Evolutionary conservation across 306 rosid genomes (phyloP).

Genomic region (Rosa lucieae): DNA sequence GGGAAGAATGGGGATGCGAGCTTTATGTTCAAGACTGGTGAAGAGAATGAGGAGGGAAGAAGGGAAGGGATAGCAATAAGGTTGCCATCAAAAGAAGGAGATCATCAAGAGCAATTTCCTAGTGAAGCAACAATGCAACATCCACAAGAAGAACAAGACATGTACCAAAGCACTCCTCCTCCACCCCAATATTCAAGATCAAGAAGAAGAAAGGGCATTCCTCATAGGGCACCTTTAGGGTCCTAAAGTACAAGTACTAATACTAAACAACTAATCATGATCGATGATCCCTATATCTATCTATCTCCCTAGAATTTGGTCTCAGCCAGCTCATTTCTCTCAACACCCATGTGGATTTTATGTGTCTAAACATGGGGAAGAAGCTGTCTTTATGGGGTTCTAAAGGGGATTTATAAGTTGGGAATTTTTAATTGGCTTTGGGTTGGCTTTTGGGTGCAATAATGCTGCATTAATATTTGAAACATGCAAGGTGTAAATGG

Average conservation of each 20-base stretch:
- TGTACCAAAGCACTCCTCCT: slow-evolving; percentile 35
- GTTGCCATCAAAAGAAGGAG: slow-evolving; percentile 37
- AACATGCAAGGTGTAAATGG: slow-evolving; percentile 48
- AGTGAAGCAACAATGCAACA: slow-evolving; percentile 37
- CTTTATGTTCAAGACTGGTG: slow-evolving; percentile 46
- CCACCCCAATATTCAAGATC: slow-evolving; percentile 38
- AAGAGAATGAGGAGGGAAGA: slow-evolving; percentile 34
- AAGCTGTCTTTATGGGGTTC: slow-evolving; percentile 40
- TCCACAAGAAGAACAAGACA: slow-evolving; percentile 24
- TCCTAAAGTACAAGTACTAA: slow-evolving; percentile 20
- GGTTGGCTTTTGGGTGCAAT: slow-evolving; percentile 45
- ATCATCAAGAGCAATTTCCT: slow-evolving; percentile 33
- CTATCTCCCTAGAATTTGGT: slow-evolving; percentile 23
- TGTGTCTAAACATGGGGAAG: slow-evolving; percentile 37
- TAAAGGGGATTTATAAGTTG: slow-evolving; percentile 14
- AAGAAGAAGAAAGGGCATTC: slow-evolving; percentile 74
- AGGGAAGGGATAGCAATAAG: slow-evolving; percentile 41
- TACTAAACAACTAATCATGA: neutral
- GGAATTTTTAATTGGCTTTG: slow-evolving; percentile 25
- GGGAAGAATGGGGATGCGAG: slow-evolving; percentile 44
- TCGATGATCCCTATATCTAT: neutral
- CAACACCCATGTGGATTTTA: slow-evolving; percentile 39
- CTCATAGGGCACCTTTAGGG: slow-evolving; percentile 70
- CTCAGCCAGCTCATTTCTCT: slow-evolving; percentile 45
- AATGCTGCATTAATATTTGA: slow-evolving; percentile 42